A percentile compares a stretch with the other conserved stretches of the same genome.
Evolutionary conservation across 176 grass and related monocot species (phyloP).

Genomic region (Cenchrus purpureus): DNA sequence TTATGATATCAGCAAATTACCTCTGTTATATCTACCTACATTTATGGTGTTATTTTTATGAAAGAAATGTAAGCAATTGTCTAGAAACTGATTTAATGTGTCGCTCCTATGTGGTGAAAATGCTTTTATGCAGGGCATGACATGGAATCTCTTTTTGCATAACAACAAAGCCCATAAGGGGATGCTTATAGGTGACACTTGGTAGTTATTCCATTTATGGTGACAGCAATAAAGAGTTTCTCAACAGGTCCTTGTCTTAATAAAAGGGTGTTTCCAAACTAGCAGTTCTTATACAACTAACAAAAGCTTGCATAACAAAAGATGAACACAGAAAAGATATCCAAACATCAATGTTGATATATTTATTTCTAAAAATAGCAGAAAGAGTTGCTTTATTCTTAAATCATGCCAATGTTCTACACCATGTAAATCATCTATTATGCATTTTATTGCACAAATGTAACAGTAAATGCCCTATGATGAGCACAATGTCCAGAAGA

Average conservation of each 20-base stretch:
- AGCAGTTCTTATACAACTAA: background rate
- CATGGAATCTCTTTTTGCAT: too few relatives aligned
- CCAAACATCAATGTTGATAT: background rate
- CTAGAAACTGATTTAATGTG: conserved; percentile 1
- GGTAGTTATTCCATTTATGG: conserved; percentile 5
- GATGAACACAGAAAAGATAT: background rate
- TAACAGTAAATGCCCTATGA: background rate
- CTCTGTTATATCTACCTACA: background rate
- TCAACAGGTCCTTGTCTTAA: background rate
- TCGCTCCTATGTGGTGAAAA: background rate
- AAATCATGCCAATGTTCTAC: background rate
- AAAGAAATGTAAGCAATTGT: background rate
- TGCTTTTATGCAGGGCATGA: conserved; percentile 7
- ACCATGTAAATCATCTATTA: background rate
- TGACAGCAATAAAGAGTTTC: background rate
- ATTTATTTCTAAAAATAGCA: conserved; percentile 34
- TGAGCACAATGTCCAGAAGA: conserved; percentile 10
- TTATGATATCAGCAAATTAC: background rate
- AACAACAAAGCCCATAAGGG: background rate
- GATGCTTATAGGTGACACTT: background rate
- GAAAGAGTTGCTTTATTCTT: conserved; percentile 40
- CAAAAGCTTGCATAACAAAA: background rate
- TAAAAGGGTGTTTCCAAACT: conserved; percentile 2
- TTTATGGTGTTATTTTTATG: background rate
- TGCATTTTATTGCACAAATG: conserved; percentile 29